Evolutionary conservation across 441 rosid genomes (phyloP).

Genomic region (Populus tomentosa): DNA sequence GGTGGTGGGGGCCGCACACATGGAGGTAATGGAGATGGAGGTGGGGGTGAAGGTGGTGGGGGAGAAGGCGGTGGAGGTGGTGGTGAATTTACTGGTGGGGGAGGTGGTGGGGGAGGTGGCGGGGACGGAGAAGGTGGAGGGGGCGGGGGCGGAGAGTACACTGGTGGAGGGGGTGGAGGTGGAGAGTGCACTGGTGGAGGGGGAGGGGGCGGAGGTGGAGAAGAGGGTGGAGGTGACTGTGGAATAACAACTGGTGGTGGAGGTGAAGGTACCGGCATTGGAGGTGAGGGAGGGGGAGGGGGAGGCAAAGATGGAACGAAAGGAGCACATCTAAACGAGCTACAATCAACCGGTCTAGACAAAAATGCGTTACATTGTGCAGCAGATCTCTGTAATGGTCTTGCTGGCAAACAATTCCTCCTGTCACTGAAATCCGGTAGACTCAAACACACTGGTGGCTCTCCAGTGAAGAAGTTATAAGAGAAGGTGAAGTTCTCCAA

Average conservation of each 20-base stretch:
- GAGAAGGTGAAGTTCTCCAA: slow-evolving; percentile 70
- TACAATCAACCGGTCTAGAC: slow-evolving; percentile 63
- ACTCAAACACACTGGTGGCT: slow-evolving; percentile 65
- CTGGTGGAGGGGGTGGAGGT: slow-evolving; percentile 23
- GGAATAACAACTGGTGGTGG: slow-evolving; percentile 26
- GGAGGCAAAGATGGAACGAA: slow-evolving; percentile 54
- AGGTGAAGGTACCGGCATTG: slow-evolving; percentile 38
- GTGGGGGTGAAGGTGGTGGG: slow-evolving; percentile 24
- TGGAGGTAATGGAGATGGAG: slow-evolving; percentile 38
- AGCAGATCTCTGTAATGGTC: slow-evolving; percentile 66
- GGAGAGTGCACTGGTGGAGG: slow-evolving; percentile 10
- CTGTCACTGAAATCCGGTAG: slow-evolving; percentile 51
- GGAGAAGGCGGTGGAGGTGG: slow-evolving; percentile 31
- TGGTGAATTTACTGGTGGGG: slow-evolving; percentile 17
- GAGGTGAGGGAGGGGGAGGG: slow-evolving; percentile 65
- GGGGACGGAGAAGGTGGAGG: slow-evolving; percentile 27
- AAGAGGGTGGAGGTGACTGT: slow-evolving; percentile 18
- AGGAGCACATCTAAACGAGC: slow-evolving; percentile 57
- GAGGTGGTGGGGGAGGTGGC: slow-evolving; percentile 35
- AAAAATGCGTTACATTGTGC: slow-evolving; percentile 54
- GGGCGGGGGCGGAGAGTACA: slow-evolving; percentile 27
- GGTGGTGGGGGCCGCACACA: slow-evolving; percentile 43
- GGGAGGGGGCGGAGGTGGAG: slow-evolving; percentile 18
- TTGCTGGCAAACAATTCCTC: slow-evolving; percentile 63
- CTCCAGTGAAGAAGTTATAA: slow-evolving; percentile 81